Evolutionary conservation across 306 rosid species (phyloP).

Genomic region (Gastrolobium villosum): DNA sequence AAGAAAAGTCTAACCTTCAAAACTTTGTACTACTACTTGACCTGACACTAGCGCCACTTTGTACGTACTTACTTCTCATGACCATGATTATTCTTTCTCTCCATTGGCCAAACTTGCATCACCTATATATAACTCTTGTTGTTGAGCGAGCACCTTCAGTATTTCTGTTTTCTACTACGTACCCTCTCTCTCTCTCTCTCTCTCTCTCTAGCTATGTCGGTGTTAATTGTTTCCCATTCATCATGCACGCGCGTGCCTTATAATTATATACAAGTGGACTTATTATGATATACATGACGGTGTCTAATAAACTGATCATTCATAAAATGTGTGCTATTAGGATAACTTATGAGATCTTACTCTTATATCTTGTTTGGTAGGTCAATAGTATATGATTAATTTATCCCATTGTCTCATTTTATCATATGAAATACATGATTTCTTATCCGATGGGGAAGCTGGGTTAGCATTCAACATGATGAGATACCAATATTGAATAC

Average conservation of each 20-base stretch:
- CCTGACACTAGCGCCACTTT: slow-evolving; percentile 27
- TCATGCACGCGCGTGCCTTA: slow-evolving; percentile 9
- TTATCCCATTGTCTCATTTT: no score
- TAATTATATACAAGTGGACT: not conserved
- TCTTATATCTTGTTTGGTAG: no score
- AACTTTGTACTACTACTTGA: slow-evolving; percentile 21
- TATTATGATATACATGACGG: not conserved
- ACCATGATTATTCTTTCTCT: not conserved
- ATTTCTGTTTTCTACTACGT: not conserved
- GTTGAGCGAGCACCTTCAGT: not conserved
- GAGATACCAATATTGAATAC: no score
- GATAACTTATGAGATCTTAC: no score
- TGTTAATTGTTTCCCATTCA: not conserved
- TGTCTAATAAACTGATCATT: slow-evolving; percentile 3
- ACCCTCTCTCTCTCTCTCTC: no score
- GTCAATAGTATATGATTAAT: no score
- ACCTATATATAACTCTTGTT: not conserved
- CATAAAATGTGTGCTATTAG: not conserved
- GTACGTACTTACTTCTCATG: not conserved
- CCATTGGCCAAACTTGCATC: slow-evolving; percentile 31
- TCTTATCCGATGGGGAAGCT: no score
- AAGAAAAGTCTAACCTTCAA: slow-evolving; percentile 31
- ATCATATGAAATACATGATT: no score
- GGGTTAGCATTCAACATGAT: no score
- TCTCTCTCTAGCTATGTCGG: not conserved